Percentiles rank a stretch among this genome's conserved stretches.
These are phyloP conservation scores for Acanthamoeba culbertsoni DNA, from an alignment of 208 protist species.

Conservation along the genomic window DNA sequence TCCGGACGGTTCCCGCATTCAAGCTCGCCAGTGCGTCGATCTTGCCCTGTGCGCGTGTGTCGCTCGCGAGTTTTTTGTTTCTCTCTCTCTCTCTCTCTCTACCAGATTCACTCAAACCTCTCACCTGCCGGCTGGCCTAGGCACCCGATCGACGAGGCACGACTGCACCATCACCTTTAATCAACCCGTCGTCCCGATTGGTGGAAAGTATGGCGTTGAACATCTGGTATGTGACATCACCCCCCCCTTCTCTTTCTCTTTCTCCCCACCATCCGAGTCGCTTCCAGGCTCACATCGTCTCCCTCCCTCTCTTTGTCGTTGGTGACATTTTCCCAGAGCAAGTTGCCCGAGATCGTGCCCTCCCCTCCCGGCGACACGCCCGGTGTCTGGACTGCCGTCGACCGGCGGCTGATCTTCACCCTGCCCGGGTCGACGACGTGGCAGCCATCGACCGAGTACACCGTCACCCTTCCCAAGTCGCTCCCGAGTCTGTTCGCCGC, in stretches of 20 bases:
- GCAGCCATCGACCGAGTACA: background rate
- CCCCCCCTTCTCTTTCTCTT: background rate
- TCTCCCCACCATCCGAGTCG: background rate
- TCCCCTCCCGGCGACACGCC: background rate
- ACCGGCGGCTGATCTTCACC: background rate
- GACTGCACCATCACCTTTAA: background rate
- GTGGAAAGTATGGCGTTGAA: background rate
- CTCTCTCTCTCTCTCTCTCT: background rate
- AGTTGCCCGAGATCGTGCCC: background rate
- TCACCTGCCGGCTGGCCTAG: too few relatives aligned
- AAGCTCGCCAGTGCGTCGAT: background rate
- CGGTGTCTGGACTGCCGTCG: background rate
- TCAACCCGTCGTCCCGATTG: background rate
- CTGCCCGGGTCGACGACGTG: background rate
- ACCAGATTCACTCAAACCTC: background rate
- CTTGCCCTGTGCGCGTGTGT: background rate
- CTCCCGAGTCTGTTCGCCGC: background rate
- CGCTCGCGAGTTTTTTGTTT: background rate
- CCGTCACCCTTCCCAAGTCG: background rate
- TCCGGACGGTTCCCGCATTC: background rate
- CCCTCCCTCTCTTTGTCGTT: background rate
- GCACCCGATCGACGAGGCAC: background rate
- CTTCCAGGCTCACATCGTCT: too few relatives aligned
- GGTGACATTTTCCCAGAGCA: background rate
- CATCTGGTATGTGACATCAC: background rate